These are phyloP conservation scores for Cordyceps cateniannulata DNA, from an alignment of 2,329 filamentous ascomycete genomes.

Conservation along the genomic window DNA sequence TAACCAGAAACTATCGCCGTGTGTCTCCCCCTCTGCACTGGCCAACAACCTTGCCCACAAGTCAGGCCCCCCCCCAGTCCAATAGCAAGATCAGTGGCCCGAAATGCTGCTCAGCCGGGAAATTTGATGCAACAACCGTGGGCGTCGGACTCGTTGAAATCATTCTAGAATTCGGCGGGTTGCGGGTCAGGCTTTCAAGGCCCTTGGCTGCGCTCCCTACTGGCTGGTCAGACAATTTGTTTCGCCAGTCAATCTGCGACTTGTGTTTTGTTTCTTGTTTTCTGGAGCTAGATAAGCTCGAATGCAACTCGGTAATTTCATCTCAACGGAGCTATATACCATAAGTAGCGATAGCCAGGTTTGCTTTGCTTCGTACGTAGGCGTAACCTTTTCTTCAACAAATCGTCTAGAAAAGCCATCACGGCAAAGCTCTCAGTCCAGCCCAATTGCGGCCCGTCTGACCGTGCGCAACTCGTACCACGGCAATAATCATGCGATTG, in stretches of 20 bases:
- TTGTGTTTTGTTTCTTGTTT: neutral
- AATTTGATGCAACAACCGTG: slow-evolving; percentile 9
- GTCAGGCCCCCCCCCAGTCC: neutral
- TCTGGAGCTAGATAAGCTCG: neutral
- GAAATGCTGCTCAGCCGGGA: neutral
- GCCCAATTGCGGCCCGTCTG: neutral
- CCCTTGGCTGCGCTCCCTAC: neutral
- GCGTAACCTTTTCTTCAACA: neutral
- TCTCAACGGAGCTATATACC: neutral
- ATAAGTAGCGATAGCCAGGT: neutral
- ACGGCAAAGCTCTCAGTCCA: too few relatives aligned
- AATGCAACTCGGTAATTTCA: neutral
- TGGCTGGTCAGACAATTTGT: neutral
- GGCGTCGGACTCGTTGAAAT: neutral
- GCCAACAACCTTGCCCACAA: neutral
- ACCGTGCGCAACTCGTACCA: neutral
- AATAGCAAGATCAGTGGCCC: neutral
- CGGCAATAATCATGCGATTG: neutral
- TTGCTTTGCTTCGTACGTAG: too few relatives aligned
- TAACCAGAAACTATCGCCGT: neutral
- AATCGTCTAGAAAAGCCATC: too few relatives aligned
- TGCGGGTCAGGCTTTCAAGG: neutral
- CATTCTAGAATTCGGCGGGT: slow-evolving; percentile 7
- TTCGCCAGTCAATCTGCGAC: neutral
- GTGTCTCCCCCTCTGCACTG: neutral